Conservation (phyloP, 2,329 filamentous ascomycete species). For the Proliferodiscus dingleyae region DNA sequence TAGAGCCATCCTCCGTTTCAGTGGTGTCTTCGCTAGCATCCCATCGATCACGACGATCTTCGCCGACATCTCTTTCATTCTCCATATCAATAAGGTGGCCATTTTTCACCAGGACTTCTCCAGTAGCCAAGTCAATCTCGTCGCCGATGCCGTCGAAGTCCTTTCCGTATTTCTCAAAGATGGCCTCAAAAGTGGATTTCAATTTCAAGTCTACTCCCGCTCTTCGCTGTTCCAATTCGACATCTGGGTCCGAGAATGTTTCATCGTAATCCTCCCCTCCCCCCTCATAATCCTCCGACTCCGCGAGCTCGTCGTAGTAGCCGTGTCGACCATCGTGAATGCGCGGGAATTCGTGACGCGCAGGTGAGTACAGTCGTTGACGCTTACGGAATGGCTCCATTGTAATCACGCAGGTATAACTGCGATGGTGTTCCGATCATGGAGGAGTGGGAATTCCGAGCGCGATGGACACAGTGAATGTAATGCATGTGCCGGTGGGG, state of each 20-base stretch:
- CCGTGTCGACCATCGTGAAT: constrained; percentile 15
- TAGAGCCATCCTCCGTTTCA: constrained; percentile 14
- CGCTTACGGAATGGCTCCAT: constrained; percentile 61
- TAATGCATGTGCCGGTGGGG: no score
- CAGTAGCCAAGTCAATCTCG: constrained; percentile 80
- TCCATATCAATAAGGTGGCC: constrained; percentile 69
- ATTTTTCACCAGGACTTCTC: constrained; percentile 82
- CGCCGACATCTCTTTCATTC: constrained; percentile 48
- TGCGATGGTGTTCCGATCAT: background rate
- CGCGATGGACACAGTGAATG: background rate
- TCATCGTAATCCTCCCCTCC: constrained; percentile 12
- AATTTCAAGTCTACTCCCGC: constrained; percentile 65
- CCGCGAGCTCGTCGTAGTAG: constrained; percentile 14
- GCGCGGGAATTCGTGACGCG: constrained; percentile 13
- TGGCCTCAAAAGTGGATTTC: constrained; percentile 79
- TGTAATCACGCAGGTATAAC: constrained; percentile 3
- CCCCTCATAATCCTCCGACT: constrained; percentile 4
- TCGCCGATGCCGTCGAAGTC: constrained; percentile 83
- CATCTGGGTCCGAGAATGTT: constrained; percentile 43
- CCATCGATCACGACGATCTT: constrained; percentile 15
- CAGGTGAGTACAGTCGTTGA: constrained; percentile 46
- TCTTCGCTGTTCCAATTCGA: constrained; percentile 56
- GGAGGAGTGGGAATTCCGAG: background rate
- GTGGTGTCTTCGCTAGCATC: constrained; percentile 16
- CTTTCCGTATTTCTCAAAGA: constrained; percentile 81